phyloP scores from a whole-genome alignment of 1,139 yeast genomes.

The Geotrichum siamense region DNA sequence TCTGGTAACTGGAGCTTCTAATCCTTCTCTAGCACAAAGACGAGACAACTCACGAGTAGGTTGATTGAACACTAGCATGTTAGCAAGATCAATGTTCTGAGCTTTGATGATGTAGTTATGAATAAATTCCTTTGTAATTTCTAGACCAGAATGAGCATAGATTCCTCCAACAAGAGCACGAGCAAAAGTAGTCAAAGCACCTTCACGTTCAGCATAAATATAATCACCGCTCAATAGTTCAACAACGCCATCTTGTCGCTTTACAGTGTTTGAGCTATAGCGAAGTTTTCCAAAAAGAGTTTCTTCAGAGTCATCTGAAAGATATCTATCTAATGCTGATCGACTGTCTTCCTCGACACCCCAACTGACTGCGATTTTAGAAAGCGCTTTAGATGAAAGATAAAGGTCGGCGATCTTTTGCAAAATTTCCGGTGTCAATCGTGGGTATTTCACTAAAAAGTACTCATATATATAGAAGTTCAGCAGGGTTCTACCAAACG shows the following conservation, averaged over 20 bases:
- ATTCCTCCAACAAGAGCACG: constrained; percentile 42
- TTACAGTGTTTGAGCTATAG: constrained; percentile 26
- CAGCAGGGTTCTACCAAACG: constrained; percentile 71
- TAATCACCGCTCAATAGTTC: constrained; percentile 33
- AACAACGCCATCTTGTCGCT: constrained; percentile 40
- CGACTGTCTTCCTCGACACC: constrained; percentile 76
- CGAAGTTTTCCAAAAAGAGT: constrained; percentile 31
- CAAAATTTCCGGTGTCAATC: constrained; percentile 76
- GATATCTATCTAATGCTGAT: constrained; percentile 56
- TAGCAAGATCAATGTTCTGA: constrained; percentile 63
- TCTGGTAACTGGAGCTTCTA: constrained; percentile 70
- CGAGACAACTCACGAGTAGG: constrained; percentile 82
- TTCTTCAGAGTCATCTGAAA: constrained; percentile 45
- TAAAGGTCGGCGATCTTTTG: constrained; percentile 68
- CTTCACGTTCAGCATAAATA: constrained; percentile 33
- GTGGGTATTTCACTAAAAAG: constrained; percentile 69
- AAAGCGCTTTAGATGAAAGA: constrained; percentile 57
- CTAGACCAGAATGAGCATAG: constrained; percentile 48
- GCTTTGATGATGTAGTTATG: constrained; percentile 60
- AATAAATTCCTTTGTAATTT: constrained; percentile 56
- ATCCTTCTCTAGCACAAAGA: constrained; percentile 70
- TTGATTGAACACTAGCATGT: constrained; percentile 71
- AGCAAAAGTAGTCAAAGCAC: constrained; percentile 45
- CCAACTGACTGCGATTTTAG: constrained; percentile 64
- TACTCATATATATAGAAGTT: constrained; percentile 71